These are phyloP conservation scores for Suillus subluteus DNA, from an alignment of 768 basidiomycete genomes.

Conservation along the genomic window DNA sequence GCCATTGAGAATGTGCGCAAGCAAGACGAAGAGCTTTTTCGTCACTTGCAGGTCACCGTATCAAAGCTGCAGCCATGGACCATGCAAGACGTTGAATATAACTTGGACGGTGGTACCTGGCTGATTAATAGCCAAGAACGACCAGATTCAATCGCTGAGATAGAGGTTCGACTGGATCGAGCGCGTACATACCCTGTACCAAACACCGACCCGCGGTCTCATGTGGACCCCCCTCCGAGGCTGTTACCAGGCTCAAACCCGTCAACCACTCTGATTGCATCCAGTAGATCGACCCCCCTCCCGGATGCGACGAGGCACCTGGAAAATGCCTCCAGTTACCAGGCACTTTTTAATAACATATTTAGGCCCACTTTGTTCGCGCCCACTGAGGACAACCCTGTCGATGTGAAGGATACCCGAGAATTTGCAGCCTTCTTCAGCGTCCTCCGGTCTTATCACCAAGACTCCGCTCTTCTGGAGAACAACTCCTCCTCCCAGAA, in stretches of 20 bases:
- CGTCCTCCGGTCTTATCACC: constrained; percentile 8
- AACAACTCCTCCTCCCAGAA: constrained; percentile 2
- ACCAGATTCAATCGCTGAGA: background rate
- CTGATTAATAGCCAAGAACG: background rate
- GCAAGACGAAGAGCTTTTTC: background rate
- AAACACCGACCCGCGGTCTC: background rate
- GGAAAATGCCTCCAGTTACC: background rate
- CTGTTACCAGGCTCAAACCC: background rate
- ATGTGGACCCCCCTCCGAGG: background rate
- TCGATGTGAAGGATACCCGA: background rate
- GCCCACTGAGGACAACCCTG: background rate
- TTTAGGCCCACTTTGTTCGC: background rate
- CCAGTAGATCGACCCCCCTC: background rate
- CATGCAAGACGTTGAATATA: background rate
- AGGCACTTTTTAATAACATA: background rate
- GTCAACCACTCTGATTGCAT: background rate
- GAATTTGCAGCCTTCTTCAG: constrained; percentile 16
- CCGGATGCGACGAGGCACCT: background rate
- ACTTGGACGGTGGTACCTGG: constrained; percentile 3
- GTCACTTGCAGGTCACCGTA: background rate
- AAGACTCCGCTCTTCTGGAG: background rate
- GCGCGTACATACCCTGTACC: background rate
- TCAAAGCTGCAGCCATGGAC: background rate
- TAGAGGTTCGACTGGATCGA: background rate
- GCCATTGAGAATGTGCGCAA: background rate